Evolutionary conservation across 768 basidiomycete species (phyloP).

Genomic region (Fistulinella prunicolor): DNA sequence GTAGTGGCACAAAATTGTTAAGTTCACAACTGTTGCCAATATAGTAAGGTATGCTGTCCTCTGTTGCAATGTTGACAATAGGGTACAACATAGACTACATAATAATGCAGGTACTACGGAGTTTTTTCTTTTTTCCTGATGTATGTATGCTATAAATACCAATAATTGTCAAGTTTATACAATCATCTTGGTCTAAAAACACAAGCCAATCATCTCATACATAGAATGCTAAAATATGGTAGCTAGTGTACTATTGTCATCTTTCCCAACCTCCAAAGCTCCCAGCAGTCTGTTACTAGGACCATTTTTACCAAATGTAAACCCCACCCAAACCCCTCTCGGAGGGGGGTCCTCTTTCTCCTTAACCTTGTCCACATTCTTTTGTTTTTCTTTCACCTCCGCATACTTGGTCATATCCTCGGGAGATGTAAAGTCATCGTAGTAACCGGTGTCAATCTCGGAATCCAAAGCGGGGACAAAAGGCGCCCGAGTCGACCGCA

Average conservation of each 20-base stretch:
- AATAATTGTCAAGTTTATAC: too few relatives aligned
- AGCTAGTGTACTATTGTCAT: slow-evolving; percentile 48
- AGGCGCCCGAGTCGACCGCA: slow-evolving; percentile 75
- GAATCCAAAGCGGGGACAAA: slow-evolving; percentile 94
- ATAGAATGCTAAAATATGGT: slow-evolving; percentile 50
- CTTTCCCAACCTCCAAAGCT: slow-evolving; percentile 35
- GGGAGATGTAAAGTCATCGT: slow-evolving; percentile 82
- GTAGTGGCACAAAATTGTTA: too few relatives aligned
- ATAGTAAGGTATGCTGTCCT: too few relatives aligned
- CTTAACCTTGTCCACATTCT: slow-evolving; percentile 85
- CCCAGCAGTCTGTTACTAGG: slow-evolving; percentile 43
- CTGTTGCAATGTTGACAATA: too few relatives aligned
- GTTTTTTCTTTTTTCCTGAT: too few relatives aligned
- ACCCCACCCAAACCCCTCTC: slow-evolving; percentile 87
- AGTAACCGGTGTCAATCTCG: slow-evolving; percentile 93
- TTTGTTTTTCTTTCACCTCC: slow-evolving; percentile 96
- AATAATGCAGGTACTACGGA: too few relatives aligned
- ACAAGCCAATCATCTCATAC: too few relatives aligned
- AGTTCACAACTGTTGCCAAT: too few relatives aligned
- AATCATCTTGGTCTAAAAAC: too few relatives aligned
- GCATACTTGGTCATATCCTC: slow-evolving; percentile 99
- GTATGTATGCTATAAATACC: too few relatives aligned
- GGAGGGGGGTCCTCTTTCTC: slow-evolving; percentile 77
- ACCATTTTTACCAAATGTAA: slow-evolving; percentile 88
- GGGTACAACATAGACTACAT: too few relatives aligned